A percentile compares a stretch with the other conserved stretches of the same genome.
Evolutionary conservation across 441 rosid species (phyloP).

Genomic region (Theobroma grandiflorum): DNA sequence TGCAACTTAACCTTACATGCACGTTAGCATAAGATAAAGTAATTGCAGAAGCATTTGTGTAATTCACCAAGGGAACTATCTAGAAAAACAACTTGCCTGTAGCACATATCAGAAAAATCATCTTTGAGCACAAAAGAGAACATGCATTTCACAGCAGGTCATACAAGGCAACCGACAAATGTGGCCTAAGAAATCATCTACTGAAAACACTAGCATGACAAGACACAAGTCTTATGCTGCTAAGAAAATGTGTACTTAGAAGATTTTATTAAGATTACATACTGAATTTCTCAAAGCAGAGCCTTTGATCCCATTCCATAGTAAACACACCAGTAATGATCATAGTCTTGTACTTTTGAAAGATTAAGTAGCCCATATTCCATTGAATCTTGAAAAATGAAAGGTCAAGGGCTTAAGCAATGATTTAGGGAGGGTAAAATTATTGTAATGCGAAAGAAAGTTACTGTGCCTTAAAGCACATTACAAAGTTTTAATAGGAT

Average conservation of each 20-base stretch:
- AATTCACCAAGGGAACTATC: background rate
- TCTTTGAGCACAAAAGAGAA: slow-evolving; percentile 16
- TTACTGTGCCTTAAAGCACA: background rate
- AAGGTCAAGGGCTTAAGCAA: background rate
- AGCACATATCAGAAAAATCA: background rate
- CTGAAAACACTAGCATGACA: background rate
- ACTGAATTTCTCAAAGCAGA: slow-evolving; percentile 10
- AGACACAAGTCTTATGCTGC: slow-evolving; percentile 2
- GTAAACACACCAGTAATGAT: background rate
- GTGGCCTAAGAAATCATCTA: background rate
- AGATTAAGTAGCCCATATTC: background rate
- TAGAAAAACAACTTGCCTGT: slow-evolving; percentile 11
- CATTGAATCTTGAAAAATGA: background rate
- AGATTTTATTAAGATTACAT: background rate
- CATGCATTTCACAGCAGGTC: background rate
- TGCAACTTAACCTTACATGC: background rate
- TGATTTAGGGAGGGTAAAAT: background rate
- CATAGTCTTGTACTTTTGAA: slow-evolving; percentile 7
- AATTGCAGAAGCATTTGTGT: slow-evolving; percentile 10
- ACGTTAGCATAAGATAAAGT: background rate
- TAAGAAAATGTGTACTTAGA: background rate
- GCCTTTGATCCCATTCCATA: slow-evolving; percentile 8
- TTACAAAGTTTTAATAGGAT: background rate
- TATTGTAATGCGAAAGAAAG: background rate
- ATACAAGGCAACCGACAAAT: background rate